phyloP scores from a whole-genome alignment of 495 filamentous ascomycete genomes.

The Aspergillus homomorphus region DNA sequence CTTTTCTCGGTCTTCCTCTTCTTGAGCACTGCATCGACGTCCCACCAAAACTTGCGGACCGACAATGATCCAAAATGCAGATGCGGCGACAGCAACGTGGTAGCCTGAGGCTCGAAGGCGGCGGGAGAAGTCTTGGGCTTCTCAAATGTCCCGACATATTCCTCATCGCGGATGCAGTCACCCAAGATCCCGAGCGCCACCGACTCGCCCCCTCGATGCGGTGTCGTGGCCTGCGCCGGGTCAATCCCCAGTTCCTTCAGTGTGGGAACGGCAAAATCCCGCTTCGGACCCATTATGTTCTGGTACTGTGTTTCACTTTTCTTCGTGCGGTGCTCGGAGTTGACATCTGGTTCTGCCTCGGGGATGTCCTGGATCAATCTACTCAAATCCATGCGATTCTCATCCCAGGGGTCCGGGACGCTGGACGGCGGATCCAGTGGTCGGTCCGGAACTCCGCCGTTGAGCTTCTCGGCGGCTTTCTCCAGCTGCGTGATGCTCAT shows the following conservation, averaged over 20 bases:
- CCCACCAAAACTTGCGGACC: constrained; percentile 65
- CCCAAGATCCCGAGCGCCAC: constrained; percentile 51
- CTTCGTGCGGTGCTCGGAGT: constrained; percentile 43
- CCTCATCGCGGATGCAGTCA: constrained; percentile 51
- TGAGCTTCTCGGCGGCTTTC: constrained; percentile 44
- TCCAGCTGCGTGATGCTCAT: constrained; percentile 66
- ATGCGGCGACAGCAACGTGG: constrained; percentile 65
- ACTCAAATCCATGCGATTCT: constrained; percentile 37
- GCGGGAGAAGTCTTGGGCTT: constrained; percentile 71
- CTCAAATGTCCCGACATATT: constrained; percentile 64
- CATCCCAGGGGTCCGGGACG: constrained; percentile 58
- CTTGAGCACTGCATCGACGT: constrained; percentile 53
- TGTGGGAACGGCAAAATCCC: constrained; percentile 60
- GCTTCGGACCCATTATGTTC: constrained; percentile 55
- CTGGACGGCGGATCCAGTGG: constrained; percentile 53
- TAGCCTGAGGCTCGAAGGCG: constrained; percentile 63
- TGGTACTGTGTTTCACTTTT: constrained; percentile 44
- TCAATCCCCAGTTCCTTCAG: constrained; percentile 60
- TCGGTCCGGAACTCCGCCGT: constrained; percentile 46
- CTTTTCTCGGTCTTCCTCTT: constrained; percentile 44
- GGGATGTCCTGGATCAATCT: constrained; percentile 51
- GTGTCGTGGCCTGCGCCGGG: constrained; percentile 47
- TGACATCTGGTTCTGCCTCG: constrained; percentile 49
- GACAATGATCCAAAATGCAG: constrained; percentile 67
- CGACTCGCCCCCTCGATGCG: constrained; percentile 62